Evolutionary conservation across 2,329 filamentous ascomycete genomes (phyloP).

Genomic region (Cercospora canescens): DNA sequence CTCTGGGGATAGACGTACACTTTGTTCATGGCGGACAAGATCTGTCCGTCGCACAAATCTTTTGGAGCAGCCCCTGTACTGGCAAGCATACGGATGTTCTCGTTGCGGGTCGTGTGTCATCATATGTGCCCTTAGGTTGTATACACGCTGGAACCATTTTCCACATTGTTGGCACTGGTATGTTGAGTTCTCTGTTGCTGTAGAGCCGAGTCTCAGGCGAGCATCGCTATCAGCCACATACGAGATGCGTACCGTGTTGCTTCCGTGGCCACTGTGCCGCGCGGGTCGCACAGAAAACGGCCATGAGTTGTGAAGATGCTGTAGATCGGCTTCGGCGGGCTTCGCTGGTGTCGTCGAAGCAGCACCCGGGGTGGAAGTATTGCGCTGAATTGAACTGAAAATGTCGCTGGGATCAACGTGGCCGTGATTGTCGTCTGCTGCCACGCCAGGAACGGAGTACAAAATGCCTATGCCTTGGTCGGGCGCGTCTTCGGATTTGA

Average conservation of each 20-base stretch:
- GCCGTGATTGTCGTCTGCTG: background rate
- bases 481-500: conserved; percentile 28
- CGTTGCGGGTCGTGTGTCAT: conserved; percentile 77
- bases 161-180: conserved; percentile 73
- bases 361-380: background rate
- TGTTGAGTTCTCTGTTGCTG: conserved; percentile 66
- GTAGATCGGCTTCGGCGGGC: background rate
- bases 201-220: conserved; percentile 31
- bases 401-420: conserved; percentile 23
- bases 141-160: conserved; percentile 77
- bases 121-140: conserved; percentile 85
- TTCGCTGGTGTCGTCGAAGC: background rate
- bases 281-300: background rate
- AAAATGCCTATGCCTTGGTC: conserved; percentile 5
- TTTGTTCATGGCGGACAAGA: conserved; percentile 58
- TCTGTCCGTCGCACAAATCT: conserved; percentile 83
- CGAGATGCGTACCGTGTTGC: background rate
- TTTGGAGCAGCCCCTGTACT: conserved; percentile 65
- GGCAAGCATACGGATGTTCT: conserved; percentile 70
- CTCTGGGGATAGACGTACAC: conserved; percentile 43
- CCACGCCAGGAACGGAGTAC: conserved; percentile 19
- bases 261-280: background rate
- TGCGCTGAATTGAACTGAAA: background rate
- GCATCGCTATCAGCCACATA: conserved; percentile 10
- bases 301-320: background rate